Evolutionary conservation across 1,284 basidiomycete genomes (phyloP).

Genomic region (Schizopora paradoxa): DNA sequence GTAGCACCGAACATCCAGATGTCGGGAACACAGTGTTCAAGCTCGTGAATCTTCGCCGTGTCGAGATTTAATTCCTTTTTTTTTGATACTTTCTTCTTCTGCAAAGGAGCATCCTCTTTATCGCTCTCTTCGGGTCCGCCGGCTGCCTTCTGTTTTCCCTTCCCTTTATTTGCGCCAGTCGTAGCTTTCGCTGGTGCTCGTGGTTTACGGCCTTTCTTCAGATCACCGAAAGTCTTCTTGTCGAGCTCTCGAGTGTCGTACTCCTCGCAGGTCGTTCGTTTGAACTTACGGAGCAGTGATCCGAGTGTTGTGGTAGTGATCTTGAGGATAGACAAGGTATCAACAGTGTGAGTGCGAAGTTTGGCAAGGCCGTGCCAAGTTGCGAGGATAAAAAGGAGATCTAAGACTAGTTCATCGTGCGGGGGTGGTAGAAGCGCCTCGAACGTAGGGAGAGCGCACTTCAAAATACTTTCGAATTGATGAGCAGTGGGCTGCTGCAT

Average conservation of each 20-base stretch:
- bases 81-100: neutral
- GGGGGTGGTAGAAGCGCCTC: constrained; percentile 28
- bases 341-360: constrained; percentile 28
- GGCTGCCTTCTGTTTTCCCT: neutral
- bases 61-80: constrained; percentile 20
- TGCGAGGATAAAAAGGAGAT: constrained; percentile 26
- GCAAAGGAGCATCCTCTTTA: constrained; percentile 7
- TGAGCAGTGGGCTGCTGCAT: constrained; percentile 29
- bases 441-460: constrained; percentile 33
- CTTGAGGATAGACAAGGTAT: constrained; percentile 23
- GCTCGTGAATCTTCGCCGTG: constrained; percentile 23
- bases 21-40: constrained; percentile 18
- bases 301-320: constrained; percentile 23
- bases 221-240: too few relatives aligned
- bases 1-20: constrained; percentile 22
- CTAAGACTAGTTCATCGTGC: constrained; percentile 24
- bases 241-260: constrained; percentile 26
- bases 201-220: constrained; percentile 18
- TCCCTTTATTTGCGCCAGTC: neutral
- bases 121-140: neutral
- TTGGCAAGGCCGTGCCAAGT: constrained; percentile 34
- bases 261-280: constrained; percentile 14
- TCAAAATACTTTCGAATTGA: constrained; percentile 33
- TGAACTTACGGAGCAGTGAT: constrained; percentile 21
- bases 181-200: constrained; percentile 3